Evolutionary conservation across 208 protist species (phyloP).

Genomic region (Leishmania aethiopica): DNA sequence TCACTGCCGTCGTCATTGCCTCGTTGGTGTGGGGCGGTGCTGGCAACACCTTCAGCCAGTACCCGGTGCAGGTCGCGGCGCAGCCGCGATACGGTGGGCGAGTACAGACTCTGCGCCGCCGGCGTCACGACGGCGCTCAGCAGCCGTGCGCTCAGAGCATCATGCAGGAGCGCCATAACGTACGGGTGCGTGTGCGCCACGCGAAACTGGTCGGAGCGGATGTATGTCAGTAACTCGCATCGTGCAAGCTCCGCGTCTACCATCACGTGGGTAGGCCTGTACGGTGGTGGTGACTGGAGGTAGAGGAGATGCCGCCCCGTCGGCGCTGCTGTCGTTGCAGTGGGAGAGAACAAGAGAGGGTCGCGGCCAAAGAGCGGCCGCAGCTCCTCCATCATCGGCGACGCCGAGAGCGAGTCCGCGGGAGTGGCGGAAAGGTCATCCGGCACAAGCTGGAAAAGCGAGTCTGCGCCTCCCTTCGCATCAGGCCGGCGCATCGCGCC

Average conservation of each 20-base stretch:
- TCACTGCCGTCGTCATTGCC: background rate
- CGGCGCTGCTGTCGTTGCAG: background rate
- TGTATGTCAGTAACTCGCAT: constrained; percentile 29
- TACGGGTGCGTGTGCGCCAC: constrained; percentile 18
- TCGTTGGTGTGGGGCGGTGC: background rate
- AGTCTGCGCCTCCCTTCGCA: background rate
- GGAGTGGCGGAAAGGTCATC: background rate
- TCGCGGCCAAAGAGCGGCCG: constrained; percentile 14
- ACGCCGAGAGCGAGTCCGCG: background rate
- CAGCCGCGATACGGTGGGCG: constrained; percentile 16
- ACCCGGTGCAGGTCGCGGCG: constrained; percentile 23
- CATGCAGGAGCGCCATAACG: constrained; percentile 37
- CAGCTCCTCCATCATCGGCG: constrained; percentile 16
- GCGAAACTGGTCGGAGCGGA: constrained; percentile 28
- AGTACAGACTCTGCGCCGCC: background rate
- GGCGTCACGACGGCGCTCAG: constrained; percentile 9
- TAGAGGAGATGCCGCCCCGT: background rate
- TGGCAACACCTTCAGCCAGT: constrained; percentile 1
- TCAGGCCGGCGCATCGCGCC: background rate
- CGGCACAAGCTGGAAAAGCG: constrained; percentile 16
- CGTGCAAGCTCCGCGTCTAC: constrained; percentile 42
- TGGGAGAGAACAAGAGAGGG: background rate
- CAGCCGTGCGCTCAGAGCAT: constrained; percentile 25
- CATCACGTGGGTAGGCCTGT: constrained; percentile 55
- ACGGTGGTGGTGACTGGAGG: constrained; percentile 47